Evolutionary conservation across 352 stramenopile genomes (phyloP), one percentile per base, ranked within the genome.

Genomic region (Phytophthora meadii): DNA sequence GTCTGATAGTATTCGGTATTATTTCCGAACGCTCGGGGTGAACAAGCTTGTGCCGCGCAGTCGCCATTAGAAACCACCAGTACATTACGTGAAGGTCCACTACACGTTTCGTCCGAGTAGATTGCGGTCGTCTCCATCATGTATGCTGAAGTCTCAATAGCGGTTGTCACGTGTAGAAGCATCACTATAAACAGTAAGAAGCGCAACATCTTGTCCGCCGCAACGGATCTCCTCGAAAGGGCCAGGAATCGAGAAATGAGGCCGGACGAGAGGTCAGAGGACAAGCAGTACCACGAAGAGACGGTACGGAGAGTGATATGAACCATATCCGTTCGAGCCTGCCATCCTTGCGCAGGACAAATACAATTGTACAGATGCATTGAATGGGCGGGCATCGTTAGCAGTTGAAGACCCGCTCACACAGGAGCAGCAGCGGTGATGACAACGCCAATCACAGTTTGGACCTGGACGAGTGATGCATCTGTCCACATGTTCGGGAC

Each of bases 51-150:
- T 6, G 59, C 59, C 1, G 59, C 54, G 32, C 59, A 67, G n/a
- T 61, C 54, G 41, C 61, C 50, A 24, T 61, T 67, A 34, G 34
- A 34, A 11, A 68, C 41, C 17, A 63, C 61, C 28, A 64, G 19
- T 41, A 68, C 53, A 22, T 68, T 64, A 12, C 62, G 44, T 1
- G 61, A 37, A 9, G 61, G 45, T 6, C 61, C 54, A 28, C 15
- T 68, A 53, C 61, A 68, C 4, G 19, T 58, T 24, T 32, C 28
- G 37, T 68, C 45, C 1, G 53, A 30, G 61, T 68, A 68, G 45
- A 68, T 64, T 22, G 61, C 37, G 0, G 61, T 68, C 44, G 61
- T 68, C 30, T 68, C 36, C 61, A 68, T 68, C 61, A 64, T 68
- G 53, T 68, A 68, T 8, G 61, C 39, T 1, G 37, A 22, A n/a